Evolutionary conservation across 1,139 yeast genomes (phyloP), one percentile per base, ranked within the genome.

Genomic region (Debaryomyces psychrophilus): DNA sequence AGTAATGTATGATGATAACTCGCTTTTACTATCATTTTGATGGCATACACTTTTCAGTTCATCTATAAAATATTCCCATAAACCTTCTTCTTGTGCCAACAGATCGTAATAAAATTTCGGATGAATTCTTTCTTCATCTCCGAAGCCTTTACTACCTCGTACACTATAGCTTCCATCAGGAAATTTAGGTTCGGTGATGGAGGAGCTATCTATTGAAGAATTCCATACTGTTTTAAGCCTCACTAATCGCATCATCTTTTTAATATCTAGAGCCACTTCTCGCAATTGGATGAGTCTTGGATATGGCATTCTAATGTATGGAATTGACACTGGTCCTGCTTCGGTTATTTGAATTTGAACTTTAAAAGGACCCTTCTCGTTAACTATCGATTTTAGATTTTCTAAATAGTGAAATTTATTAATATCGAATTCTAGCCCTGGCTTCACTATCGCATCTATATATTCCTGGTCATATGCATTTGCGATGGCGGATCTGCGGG

Each of bases 311-410:
- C 57, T 52, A 5, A 73, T 46, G 50, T 50, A 70, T 1, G 72
- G 69, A 5, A 71, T 59, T 1, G 60, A 52, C 22, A 60, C 52
- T 1, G 67, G 60, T 0, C 77, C 79, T 0, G 78, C 68, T 31
- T 57, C 53, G 2, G 72, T 68, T 18, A 50, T 44, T 14, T 61
- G 49, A 5, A 73, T 59, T 38, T 60, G 63, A 8, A 73, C 76
- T 41, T 61, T 59, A 38, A 51, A 65, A 0, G 80, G 79, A 0
- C 80, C 80, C 44, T 63, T 67, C 12, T 61, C 60, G 40, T 65
- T 62, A 11, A 73, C 62, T 0, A 58, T 58, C 0, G 47, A 20
- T 17, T 52, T 48, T 8, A 64, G 47, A 14, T 53, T 43, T 3
- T 58, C 54, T 22, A 73, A 50, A 37, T 57, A 59, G 38, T 68